Base-by-base conservation (phyloP, 371 early-diverging fungal genomes). In the Mucor ambiguus region DNA sequence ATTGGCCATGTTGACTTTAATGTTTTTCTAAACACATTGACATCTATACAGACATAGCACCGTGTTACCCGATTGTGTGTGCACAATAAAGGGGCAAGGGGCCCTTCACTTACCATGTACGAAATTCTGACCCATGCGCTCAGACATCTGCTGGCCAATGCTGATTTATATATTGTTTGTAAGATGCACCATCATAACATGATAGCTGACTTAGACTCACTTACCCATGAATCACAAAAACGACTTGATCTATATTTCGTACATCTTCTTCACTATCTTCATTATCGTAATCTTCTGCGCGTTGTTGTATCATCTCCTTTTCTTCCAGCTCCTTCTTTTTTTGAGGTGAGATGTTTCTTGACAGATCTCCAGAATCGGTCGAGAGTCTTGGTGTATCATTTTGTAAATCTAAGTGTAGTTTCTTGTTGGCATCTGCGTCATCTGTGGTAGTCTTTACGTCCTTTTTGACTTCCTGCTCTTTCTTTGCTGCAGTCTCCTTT, bases 111-210 rank as follows among this genome's bases (percentile, higher is more conserved):
- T 78, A 89, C 89, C 92, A 70, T 93, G 88, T 14, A 92, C 86
- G 71, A 94, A 92, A 59, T 87, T 92, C 54, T 88, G 63, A 70
- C 89, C 94, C 66, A 90, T 75, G 20, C 87, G 66, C 63, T 93
- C 93, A 29, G 91, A 86, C 62, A 95, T 83, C 64, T 93, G 93
- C 68, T 93, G 94, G 1, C 95, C 95, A 64, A 95, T 91, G 10
- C 89, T 87, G 12, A 68, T 29, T 2, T n/a, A n/a, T n/a, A 61
- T 9, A 61, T 11, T 9, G 24, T 63, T 41, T 65, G 24, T 64
- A 35, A 61, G 30, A 26, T 32, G 44, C 14, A 46, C 46, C 14
- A 37, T 14, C 1, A n/a, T n/a, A n/a, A n/a, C n/a, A n/a, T n/a
- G n/a, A n/a, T n/a, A n/a, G n/a, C n/a, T n/a, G n/a, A n/a, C n/a